A percentile compares a stretch with the other conserved stretches of the same genome.
phyloP scores from a whole-genome alignment of 208 protist genomes.

The Balamuthia mandrillaris region DNA sequence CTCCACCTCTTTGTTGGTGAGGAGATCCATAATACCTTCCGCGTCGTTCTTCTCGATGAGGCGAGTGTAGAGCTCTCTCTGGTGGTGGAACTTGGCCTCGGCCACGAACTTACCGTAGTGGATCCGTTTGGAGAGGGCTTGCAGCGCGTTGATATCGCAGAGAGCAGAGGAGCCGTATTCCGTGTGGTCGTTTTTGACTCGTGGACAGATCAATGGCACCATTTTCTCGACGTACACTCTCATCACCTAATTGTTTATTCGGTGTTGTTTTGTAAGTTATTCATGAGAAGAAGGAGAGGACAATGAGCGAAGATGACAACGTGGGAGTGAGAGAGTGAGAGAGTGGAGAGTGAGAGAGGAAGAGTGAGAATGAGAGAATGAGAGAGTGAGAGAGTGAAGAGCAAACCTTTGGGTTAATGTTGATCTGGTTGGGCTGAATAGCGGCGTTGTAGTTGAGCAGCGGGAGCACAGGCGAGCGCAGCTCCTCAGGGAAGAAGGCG shows the following conservation, averaged over 20 bases:
- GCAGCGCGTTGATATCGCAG: constrained; percentile 7
- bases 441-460: constrained; percentile 34
- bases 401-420: constrained; percentile 53
- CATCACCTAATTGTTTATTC: constrained; percentile 10
- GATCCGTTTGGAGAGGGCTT: constrained; percentile 72
- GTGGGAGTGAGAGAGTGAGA: background rate
- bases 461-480: constrained; percentile 48
- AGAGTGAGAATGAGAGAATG: background rate
- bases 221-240: constrained; percentile 48
- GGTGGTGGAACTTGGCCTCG: constrained; percentile 61
- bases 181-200: constrained; percentile 25
- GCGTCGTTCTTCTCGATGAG: constrained; percentile 56
- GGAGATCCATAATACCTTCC: constrained; percentile 62
- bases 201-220: constrained; percentile 36
- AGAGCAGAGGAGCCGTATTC: constrained; percentile 37
- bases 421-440: constrained; percentile 59
- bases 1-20: constrained; percentile 67
- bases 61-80: constrained; percentile 43
- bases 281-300: no score
- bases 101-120: constrained; percentile 76
- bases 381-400: background rate
- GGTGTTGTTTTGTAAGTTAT: constrained; percentile 3
- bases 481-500: constrained; percentile 55
- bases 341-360: background rate
- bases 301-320: no score